Base-by-base conservation (phyloP, 768 basidiomycete genomes). In the Auriculariales sp. region DNA sequence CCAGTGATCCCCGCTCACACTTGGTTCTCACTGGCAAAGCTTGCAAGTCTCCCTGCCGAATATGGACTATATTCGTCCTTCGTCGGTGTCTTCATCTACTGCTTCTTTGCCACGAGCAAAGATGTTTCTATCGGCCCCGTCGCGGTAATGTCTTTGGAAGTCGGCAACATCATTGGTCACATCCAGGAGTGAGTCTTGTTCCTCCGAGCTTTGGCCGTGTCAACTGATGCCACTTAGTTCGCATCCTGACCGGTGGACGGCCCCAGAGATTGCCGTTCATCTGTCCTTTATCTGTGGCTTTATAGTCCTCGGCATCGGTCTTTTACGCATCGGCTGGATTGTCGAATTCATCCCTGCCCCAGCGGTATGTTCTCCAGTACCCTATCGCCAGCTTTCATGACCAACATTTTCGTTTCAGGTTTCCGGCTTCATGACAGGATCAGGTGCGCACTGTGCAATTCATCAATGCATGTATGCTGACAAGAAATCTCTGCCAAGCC, bases 61-160 rank as follows among this genome's bases (percentile, higher is more conserved):
- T 98, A 90, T 61, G 94, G 94, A 48, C 73, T 98, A 3, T 95
- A 95, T 61, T 93, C 90, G 1, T 87, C 89, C 3, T 94, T 97
- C 60, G 78, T 95, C 56, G 92, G 89, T 7, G 81, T 85, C 24
- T 64, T 88, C 52, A 68, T 81, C 52, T 95, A 93, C 66, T 90
- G 83, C 52, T 77, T 95, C 67, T 97, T 98, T 60, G 94, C 92
- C 22, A 98, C 95, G 0, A 89, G 89, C 27, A 97, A 97, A 65
- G 95, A 99, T 70, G 88, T 99, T 34, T 93, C 91, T n/a, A 98
- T 99, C 56, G 95, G 95, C 46, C 95, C 95, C 2, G 94, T 98
- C 56, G 94, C 95, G 6, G 94, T 99, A 61, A 95, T 99, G 92
- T 93, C 90, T 2, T 74, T 95, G 47, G 84, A 86, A 17, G 78